Evolutionary conservation across 2,329 filamentous ascomycete genomes (phyloP).

Genomic region (Dactylellina haptotyla): DNA sequence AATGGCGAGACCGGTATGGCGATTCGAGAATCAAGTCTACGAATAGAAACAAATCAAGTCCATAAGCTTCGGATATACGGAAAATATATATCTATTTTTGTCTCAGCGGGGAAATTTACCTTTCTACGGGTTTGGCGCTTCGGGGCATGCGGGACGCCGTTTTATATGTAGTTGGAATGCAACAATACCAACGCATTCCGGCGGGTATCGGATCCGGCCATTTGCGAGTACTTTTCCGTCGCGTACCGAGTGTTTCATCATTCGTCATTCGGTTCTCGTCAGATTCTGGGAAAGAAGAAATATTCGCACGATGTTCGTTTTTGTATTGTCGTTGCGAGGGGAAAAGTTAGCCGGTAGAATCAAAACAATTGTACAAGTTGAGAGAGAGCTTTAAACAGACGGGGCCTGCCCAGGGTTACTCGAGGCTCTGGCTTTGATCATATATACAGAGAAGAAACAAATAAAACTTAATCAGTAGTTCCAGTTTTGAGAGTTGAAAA

Average conservation of each 20-base stretch:
- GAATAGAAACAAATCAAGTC: neutral
- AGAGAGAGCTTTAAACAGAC: neutral
- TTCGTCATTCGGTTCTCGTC: no score
- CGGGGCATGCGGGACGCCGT: neutral
- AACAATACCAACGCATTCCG: conserved; percentile 35
- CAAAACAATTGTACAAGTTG: conserved; percentile 8
- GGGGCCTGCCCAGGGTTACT: neutral
- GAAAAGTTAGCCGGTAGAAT: neutral
- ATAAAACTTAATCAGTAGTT: no score
- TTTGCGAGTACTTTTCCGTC: conserved; percentile 3
- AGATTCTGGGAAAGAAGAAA: no score
- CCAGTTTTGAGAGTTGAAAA: no score
- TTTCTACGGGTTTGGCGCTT: neutral
- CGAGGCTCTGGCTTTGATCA: no score
- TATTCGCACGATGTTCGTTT: neutral
- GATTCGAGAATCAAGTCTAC: conserved; percentile 23
- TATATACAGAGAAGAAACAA: no score
- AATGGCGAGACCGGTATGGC: conserved; percentile 25
- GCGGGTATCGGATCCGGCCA: conserved; percentile 16
- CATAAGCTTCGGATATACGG: neutral
- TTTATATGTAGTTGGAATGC: conserved; percentile 13
- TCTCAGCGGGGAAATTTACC: neutral
- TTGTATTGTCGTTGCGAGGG: neutral
- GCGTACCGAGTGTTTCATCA: neutral
- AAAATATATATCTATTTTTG: neutral